phyloP scores from a whole-genome alignment of 805 yeast genomes.

The Lipomyces sp. region DNA sequence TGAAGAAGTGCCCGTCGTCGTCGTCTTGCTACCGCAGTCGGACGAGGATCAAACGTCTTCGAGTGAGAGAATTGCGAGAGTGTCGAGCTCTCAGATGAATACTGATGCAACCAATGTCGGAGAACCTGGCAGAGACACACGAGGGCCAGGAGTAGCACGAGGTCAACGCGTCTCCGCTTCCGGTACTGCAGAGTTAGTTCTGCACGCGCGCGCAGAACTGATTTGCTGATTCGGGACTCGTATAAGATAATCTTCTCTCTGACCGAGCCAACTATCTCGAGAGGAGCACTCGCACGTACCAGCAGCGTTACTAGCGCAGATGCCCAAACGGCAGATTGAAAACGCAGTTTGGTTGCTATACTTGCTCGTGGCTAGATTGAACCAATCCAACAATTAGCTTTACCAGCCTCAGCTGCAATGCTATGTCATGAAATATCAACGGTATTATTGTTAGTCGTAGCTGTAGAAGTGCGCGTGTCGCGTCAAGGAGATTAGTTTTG shows the following conservation, averaged over 20 bases:
- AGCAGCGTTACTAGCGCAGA: not conserved
- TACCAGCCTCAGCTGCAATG: not conserved
- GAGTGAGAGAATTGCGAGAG: not conserved
- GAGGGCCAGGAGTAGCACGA: conserved; percentile 8
- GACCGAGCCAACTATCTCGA: not conserved
- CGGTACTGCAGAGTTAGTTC: not conserved
- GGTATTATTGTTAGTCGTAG: too few species aligned
- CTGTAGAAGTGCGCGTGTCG: too few species aligned
- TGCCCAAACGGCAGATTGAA: conserved; percentile 2
- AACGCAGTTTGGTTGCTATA: conserved; percentile 6
- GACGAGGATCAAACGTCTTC: not conserved
- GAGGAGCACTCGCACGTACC: not conserved
- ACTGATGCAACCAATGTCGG: conserved; percentile 6
- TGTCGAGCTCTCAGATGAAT: conserved; percentile 3
- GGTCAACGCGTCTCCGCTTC: not conserved
- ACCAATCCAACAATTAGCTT: not conserved
- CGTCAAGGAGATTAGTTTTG: too few species aligned
- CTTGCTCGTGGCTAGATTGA: not conserved
- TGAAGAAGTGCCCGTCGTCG: conserved; percentile 11
- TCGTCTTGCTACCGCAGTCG: conserved; percentile 5
- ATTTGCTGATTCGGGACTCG: not conserved
- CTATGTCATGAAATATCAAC: not conserved
- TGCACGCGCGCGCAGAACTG: not conserved
- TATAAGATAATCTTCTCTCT: not conserved
- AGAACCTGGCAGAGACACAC: conserved; percentile 11